Conservation (phyloP, 1,284 basidiomycete genomes). For the Cystobasidium pallidum region DNA sequence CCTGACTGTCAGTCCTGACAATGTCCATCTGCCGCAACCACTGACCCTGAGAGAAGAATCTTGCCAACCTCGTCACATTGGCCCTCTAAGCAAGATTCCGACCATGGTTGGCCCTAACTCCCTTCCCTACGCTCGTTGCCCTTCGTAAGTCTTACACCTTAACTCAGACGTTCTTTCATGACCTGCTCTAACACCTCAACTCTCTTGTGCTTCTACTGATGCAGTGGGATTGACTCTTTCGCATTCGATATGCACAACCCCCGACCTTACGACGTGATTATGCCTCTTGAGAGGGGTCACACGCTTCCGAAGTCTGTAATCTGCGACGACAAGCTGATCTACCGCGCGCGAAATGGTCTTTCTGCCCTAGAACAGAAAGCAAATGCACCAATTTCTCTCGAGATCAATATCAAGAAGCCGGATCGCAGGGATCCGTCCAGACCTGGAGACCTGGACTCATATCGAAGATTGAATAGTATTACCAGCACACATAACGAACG, state of each 20-base stretch:
- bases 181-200: neutral
- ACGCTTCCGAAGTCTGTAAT: conserved; percentile 8
- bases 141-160: conserved; percentile 33
- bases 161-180: neutral
- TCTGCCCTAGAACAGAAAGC: neutral
- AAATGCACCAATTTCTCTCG: neutral
- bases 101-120: conserved; percentile 39
- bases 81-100: conserved; percentile 12
- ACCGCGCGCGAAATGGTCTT: neutral
- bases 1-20: no score
- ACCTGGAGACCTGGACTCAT: no score
- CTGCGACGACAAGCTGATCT: conserved; percentile 16
- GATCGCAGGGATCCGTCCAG: neutral
- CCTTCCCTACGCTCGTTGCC: conserved; percentile 42
- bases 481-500: conserved; percentile 29
- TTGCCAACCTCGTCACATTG: conserved; percentile 13
- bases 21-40: no score
- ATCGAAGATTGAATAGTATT: neutral
- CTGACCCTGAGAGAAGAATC: neutral
- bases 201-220: neutral
- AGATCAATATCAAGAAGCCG: neutral
- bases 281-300: conserved; percentile 3
- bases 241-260: conserved; percentile 32
- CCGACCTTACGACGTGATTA: conserved; percentile 29
- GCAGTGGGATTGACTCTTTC: conserved; percentile 40